Evolutionary conservation across 495 filamentous ascomycete species (phyloP), one percentile per base, ranked within the genome.

Genomic region (Delitschia confertaspora): DNA sequence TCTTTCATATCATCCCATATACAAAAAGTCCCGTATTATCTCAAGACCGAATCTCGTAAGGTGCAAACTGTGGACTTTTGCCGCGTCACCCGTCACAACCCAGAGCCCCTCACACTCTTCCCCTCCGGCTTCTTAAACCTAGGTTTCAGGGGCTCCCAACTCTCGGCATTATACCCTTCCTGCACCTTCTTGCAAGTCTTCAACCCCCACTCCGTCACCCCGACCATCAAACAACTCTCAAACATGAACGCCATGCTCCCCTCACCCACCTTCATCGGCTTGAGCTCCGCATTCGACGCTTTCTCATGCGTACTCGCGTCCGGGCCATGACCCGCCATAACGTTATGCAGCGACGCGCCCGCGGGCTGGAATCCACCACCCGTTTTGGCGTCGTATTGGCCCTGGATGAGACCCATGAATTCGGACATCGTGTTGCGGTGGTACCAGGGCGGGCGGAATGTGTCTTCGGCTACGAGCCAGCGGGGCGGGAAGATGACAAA

Each of bases 191-290:
- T 69, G 53, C 87, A 93, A 33, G 71, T 79, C 63, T 83, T 80
- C 38, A 93, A 62, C 0, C 85, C 88, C 88, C 88, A 95, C 51
- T 89, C 83, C 11, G 87, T 93, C 10, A 93, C 85, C 3, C 88
- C 88, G 7, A 95, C 74, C 88, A 93, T 93, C 29, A 62, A 50
- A 33, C 47, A 60, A 63, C 73, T 77, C 60, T 80, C 76, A 61
- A 80, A 80, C 76, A 80, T 80, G 45, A 80, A 80, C 4, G 76
- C 76, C 73, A 80, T 73, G 45, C 74, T 77, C 11, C 72, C 72
- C 39, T 76, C 74, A 0, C 76, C 76, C 20, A 79, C 69, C 59
- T 79, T 80, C 37, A 56, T 58, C 7, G 76, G 76, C 57, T 71
- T 72, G 44, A 78, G 39, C 37, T 74, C 69, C 0, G 68, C 72